Conservation (phyloP, 1,284 basidiomycete genomes). For the Ceratobasidium sp. region DNA sequence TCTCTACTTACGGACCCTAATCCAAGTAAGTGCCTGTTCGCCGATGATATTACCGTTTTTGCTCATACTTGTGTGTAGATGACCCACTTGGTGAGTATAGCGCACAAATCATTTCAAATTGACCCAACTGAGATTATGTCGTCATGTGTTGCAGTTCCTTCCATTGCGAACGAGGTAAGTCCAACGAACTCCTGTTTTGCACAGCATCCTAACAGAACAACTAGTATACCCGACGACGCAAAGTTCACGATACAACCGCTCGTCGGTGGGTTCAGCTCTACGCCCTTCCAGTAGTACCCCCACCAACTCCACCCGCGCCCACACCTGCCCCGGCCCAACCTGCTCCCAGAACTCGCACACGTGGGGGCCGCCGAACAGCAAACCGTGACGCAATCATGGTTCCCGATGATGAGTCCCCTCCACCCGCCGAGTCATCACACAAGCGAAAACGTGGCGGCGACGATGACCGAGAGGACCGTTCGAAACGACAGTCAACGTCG, state of each 20-base stretch:
- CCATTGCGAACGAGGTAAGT: conserved; percentile 40
- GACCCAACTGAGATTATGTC: conserved; percentile 3
- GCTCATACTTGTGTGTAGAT: conserved; percentile 10
- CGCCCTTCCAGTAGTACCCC: conserved; percentile 64
- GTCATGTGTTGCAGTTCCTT: conserved; percentile 29
- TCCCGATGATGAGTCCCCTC: conserved; percentile 67
- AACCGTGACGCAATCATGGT: conserved; percentile 58
- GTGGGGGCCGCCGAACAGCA: conserved; percentile 47
- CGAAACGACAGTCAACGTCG: conserved; percentile 49
- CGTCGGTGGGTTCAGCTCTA: conserved; percentile 60
- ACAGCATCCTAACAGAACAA: no score
- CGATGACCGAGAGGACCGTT: conserved; percentile 43
- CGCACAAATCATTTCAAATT: conserved; percentile 36
- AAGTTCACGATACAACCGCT: conserved; percentile 13
- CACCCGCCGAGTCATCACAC: conserved; percentile 57
- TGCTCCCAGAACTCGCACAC: conserved; percentile 34
- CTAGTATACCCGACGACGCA: conserved; percentile 22
- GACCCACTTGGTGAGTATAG: conserved; percentile 27
- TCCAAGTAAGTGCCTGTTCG: conserved; percentile 70
- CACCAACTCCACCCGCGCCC: conserved; percentile 30
- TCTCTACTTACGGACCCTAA: conserved; percentile 91
- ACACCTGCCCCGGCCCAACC: conserved; percentile 40
- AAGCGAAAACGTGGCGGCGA: conserved; percentile 55
- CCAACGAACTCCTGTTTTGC: no score
- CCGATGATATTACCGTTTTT: background rate